Conservation (phyloP, 805 yeast genomes). For the Tetrapisispora nanseiensis region DNA sequence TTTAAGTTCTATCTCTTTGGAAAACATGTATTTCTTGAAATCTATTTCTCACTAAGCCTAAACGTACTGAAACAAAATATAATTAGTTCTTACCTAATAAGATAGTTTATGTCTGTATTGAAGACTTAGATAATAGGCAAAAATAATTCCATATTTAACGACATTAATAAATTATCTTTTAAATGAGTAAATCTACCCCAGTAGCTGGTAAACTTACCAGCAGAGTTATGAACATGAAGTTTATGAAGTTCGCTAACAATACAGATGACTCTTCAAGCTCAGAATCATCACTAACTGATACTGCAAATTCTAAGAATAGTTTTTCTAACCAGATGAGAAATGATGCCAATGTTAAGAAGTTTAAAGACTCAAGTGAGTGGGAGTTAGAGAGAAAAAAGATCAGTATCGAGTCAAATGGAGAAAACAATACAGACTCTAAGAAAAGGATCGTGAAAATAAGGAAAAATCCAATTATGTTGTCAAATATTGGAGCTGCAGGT, state of each 20-base stretch:
- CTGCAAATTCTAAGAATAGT: not conserved
- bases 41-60: too few species aligned
- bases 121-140: too few species aligned
- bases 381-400: not conserved
- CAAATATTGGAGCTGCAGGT: constrained; percentile 2
- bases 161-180: not conserved
- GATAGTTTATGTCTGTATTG: too few species aligned
- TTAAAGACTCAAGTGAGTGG: constrained; percentile 2
- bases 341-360: not conserved
- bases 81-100: too few species aligned
- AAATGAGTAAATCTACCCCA: constrained; percentile 6
- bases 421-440: too few species aligned
- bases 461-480: not conserved
- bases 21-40: too few species aligned
- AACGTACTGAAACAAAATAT: too few species aligned
- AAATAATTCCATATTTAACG: not conserved
- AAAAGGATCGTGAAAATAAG: not conserved
- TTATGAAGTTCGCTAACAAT: constrained; percentile 41
- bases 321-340: not conserved
- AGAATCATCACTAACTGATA: not conserved
- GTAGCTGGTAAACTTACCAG: constrained; percentile 41
- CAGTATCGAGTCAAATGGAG: too few species aligned
- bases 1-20: too few species aligned
- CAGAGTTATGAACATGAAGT: constrained; percentile 79
- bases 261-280: constrained; percentile 13